Evolutionary conservation across 257 asterid genomes (phyloP), one percentile per base, ranked within the genome.

Genomic region (Ophiorrhiza pumila): DNA sequence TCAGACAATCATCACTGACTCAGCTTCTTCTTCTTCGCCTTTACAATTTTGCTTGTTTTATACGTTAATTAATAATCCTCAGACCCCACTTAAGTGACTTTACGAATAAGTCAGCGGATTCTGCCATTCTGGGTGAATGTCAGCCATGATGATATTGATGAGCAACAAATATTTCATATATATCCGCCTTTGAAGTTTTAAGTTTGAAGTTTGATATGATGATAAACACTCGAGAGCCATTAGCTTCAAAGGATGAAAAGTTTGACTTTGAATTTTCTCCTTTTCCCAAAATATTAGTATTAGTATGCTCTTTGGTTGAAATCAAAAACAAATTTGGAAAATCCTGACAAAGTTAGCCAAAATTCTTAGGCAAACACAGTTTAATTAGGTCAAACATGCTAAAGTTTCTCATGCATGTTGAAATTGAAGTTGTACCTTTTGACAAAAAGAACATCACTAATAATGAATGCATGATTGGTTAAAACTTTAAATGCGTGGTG

Each of bases 51-150:
- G 23, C 74, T 77, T 83, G 74, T 73, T 65, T 78, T 35, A 3
- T 74, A 59, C 68, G 68, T 60, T 43, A 60, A 37, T 37, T 7
- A 37, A 46, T 46, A 2, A n/a, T 53, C 2, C 29, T 75, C 43
- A 84, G 86, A 63, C 78, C 78, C 85, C 83, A 77, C 35, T 42
- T 32, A 32, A 68, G 71, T 59, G 79, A 68, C 82, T 79, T 74
- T 57, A n/a, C 18, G 75, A 55, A 52, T 42, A 41, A 79, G 76
- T 77, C 81, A 52, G 47, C 84, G 3, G 80, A 69, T 29, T 76
- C 43, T 53, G 76, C 76, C 71, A 45, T 29, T 77, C 56, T 20
- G n/a, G n/a, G n/a, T n/a, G n/a, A n/a, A n/a, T n/a, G n/a, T n/a
- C 67, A 39, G 61, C 59, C 74, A 65, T 29, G 72, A 41, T n/a